These are phyloP conservation scores for Rhamnella rubrinervis DNA, from an alignment of 331 rosid genomes.

Conservation along the genomic window DNA sequence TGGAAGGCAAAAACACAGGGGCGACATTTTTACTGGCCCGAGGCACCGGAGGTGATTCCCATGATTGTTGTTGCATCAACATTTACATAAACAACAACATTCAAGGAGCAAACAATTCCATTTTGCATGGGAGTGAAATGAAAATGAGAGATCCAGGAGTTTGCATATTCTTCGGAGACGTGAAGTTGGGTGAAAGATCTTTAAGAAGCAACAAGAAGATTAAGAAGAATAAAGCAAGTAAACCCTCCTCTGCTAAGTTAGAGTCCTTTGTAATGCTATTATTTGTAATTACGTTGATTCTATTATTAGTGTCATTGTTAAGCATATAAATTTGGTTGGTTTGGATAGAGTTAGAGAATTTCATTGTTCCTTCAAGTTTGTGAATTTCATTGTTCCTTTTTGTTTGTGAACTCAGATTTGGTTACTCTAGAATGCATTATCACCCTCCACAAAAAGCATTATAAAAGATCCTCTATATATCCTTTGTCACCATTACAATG, in stretches of 20 bases:
- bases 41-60: conserved; percentile 34
- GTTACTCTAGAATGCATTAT: neutral
- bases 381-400: too few relatives aligned
- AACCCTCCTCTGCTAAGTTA: conserved; percentile 1
- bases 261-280: conserved; percentile 23
- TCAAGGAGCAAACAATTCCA: conserved; percentile 68
- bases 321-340: neutral
- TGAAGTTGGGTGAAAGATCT: conserved; percentile 37
- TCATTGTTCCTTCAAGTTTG: neutral
- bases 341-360: neutral
- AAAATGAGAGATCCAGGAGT: conserved; percentile 78
- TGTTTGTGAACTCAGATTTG: neutral
- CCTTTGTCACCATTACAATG: too few relatives aligned
- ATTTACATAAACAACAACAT: conserved; percentile 78
- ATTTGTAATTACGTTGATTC: conserved; percentile 26
- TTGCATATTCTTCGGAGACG: conserved; percentile 45
- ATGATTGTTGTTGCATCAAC: conserved; percentile 66
- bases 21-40: conserved; percentile 59
- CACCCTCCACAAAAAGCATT: too few relatives aligned
- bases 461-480: too few relatives aligned
- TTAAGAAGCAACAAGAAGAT: conserved; percentile 13
- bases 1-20: conserved; percentile 61
- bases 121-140: conserved; percentile 55
- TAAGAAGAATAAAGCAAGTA: neutral
- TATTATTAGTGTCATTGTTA: conserved; percentile 35